phyloP scores from a whole-genome alignment of 352 stramenopile species.

The Phytophthora tentaculata region DNA sequence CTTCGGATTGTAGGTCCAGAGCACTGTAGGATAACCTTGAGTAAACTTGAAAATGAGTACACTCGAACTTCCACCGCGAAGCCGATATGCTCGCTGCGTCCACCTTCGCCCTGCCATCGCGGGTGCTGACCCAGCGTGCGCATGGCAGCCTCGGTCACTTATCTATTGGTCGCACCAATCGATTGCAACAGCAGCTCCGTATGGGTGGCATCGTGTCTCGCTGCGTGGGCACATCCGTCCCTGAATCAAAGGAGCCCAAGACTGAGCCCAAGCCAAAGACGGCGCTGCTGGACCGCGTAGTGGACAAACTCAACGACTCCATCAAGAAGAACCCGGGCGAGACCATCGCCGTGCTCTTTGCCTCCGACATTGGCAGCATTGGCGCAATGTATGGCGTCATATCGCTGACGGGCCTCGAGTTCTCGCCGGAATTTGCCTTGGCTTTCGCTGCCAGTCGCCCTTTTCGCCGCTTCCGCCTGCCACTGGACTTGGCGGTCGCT shows the following conservation, averaged over 20 bases:
- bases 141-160: constrained; percentile 7
- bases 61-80: neutral
- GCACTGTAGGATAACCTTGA: neutral
- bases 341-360: constrained; percentile 79
- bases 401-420: constrained; percentile 62
- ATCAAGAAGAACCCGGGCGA: constrained; percentile 78
- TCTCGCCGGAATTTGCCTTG: constrained; percentile 87
- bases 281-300: constrained; percentile 67
- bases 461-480: constrained; percentile 81
- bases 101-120: constrained; percentile 3
- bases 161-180: neutral
- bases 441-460: constrained; percentile 85
- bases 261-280: constrained; percentile 5
- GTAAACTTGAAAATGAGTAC: neutral
- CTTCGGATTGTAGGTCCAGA: neutral
- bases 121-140: constrained; percentile 9
- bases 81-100: constrained; percentile 12
- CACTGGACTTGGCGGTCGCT: constrained; percentile 73
- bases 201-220: constrained; percentile 7
- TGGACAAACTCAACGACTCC: constrained; percentile 77
- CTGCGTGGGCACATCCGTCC: constrained; percentile 10
- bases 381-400: constrained; percentile 80
- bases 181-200: constrained; percentile 3
- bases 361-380: constrained; percentile 84
- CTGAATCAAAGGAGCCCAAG: constrained; percentile 6